Evolutionary conservation across 768 basidiomycete genomes (phyloP).

Genomic region (Russula virescens): DNA sequence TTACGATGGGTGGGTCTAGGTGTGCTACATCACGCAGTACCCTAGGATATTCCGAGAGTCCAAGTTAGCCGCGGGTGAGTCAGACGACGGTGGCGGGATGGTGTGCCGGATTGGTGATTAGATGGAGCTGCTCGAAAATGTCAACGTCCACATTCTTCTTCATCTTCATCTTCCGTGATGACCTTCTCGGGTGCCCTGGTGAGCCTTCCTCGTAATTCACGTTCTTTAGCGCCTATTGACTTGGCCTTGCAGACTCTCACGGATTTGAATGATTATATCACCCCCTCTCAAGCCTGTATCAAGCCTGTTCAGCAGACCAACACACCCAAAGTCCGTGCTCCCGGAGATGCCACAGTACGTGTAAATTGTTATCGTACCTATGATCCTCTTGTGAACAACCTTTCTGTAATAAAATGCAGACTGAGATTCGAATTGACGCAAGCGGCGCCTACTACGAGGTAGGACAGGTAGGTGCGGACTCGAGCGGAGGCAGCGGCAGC

Average conservation of each 20-base stretch:
- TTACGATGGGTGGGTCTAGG: too few relatives aligned
- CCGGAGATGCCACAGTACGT: slow-evolving; percentile 41
- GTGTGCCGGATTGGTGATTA: background rate
- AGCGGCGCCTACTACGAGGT: slow-evolving; percentile 88
- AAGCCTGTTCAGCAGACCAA: slow-evolving; percentile 75
- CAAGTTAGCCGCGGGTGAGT: background rate
- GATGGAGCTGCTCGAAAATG: background rate
- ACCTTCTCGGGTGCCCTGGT: slow-evolving; percentile 20
- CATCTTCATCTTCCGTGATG: background rate
- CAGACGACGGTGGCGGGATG: background rate
- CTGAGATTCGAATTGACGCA: slow-evolving; percentile 86
- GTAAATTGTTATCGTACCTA: background rate
- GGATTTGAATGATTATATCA: slow-evolving; percentile 95
- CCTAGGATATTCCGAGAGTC: too few relatives aligned
- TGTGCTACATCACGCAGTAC: too few relatives aligned
- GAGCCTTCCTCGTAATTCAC: background rate
- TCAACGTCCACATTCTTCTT: background rate
- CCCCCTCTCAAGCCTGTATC: slow-evolving; percentile 94
- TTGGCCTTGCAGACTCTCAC: slow-evolving; percentile 61
- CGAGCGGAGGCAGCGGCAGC: slow-evolving; percentile 10
- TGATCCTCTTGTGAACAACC: slow-evolving; percentile 3
- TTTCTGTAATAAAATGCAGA: slow-evolving; percentile 51
- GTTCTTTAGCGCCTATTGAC: background rate
- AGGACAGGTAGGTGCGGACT: slow-evolving; percentile 22
- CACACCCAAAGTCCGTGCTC: slow-evolving; percentile 33